A percentile compares a stretch with the other conserved stretches of the same genome.
Evolutionary conservation across 2,329 filamentous ascomycete species (phyloP).

Genomic region (Aspergillus jensenii): DNA sequence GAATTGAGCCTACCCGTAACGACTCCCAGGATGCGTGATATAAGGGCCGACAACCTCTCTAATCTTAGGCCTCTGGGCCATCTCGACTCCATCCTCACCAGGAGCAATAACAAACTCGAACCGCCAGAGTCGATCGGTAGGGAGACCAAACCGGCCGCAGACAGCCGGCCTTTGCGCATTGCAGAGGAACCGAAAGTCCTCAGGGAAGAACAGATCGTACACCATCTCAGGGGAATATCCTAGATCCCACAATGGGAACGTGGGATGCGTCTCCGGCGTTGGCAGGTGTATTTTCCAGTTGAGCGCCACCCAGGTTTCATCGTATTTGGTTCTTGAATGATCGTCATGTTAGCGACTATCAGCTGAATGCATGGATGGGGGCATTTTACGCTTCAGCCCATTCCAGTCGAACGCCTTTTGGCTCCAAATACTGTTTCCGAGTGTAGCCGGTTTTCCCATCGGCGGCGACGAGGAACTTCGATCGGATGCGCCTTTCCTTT

Average conservation of each 20-base stretch:
- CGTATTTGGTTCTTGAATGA: slow-evolving; percentile 7
- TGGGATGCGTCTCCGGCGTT: slow-evolving; percentile 48
- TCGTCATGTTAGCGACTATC: not conserved
- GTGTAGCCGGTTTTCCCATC: slow-evolving; percentile 51
- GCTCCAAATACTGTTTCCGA: slow-evolving; percentile 49
- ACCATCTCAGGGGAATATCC: slow-evolving; percentile 49
- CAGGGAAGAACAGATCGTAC: slow-evolving; percentile 51
- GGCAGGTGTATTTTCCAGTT: slow-evolving; percentile 48
- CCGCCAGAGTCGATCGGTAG: slow-evolving; percentile 42
- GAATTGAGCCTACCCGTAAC: slow-evolving; percentile 11
- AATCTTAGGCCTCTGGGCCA: slow-evolving; percentile 30
- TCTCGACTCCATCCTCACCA: slow-evolving; percentile 28
- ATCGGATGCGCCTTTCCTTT: slow-evolving; percentile 16
- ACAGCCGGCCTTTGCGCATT: slow-evolving; percentile 45
- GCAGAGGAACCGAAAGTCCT: slow-evolving; percentile 46
- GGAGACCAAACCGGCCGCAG: slow-evolving; percentile 46
- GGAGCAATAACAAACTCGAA: slow-evolving; percentile 34
- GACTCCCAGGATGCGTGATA: slow-evolving; percentile 22
- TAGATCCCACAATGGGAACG: slow-evolving; percentile 50
- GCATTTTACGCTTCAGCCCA: slow-evolving; percentile 18
- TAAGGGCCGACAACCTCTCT: slow-evolving; percentile 30
- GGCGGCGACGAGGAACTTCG: slow-evolving; percentile 42
- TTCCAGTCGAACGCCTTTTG: slow-evolving; percentile 41
- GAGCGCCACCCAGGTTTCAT: slow-evolving; percentile 48
- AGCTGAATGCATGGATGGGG: not conserved